Percentiles rank a stretch among this genome's conserved stretches.
phyloP scores from a whole-genome alignment of 768 basidiomycete genomes.

The Termitomyces titanicus region DNA sequence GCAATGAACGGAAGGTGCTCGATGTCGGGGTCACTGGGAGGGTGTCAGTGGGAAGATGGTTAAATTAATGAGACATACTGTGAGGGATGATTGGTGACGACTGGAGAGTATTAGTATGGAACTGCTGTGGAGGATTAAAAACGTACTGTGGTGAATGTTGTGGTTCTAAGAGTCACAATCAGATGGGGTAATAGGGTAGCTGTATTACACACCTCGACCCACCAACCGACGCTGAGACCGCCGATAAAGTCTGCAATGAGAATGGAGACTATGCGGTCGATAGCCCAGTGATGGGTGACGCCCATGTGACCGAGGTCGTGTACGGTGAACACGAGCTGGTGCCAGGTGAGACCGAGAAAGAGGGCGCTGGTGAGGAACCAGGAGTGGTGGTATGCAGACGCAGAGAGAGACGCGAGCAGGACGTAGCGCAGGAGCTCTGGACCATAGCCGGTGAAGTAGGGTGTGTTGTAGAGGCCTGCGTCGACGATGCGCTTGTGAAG shows the following conservation, averaged over 20 bases:
- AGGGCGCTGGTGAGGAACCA: conserved; percentile 77
- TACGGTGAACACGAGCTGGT: conserved; percentile 88
- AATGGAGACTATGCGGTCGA: conserved; percentile 78
- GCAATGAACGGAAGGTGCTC: conserved; percentile 93
- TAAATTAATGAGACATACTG: conserved; percentile 53
- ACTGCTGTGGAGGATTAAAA: background rate
- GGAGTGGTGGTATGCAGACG: conserved; percentile 53
- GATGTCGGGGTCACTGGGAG: conserved; percentile 73
- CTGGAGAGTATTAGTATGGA: conserved; percentile 35
- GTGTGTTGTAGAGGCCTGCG: conserved; percentile 84
- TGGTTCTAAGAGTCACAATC: conserved; percentile 59
- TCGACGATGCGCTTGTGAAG: conserved; percentile 72
- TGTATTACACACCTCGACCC: conserved; percentile 94
- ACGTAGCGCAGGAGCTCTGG: conserved; percentile 82
- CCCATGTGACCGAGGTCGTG: conserved; percentile 97
- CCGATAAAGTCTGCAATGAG: conserved; percentile 84
- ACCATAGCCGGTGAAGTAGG: conserved; percentile 84
- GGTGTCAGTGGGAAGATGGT: conserved; percentile 5
- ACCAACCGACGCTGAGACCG: conserved; percentile 96
- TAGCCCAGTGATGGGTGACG: conserved; percentile 82
- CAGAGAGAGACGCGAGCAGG: conserved; percentile 56
- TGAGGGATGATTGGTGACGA: conserved; percentile 95
- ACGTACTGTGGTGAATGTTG: conserved; percentile 27
- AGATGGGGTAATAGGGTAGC: conserved; percentile 4
- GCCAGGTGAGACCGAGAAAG: conserved; percentile 88